Evolutionary conservation across 163 green algal genomes (phyloP), one percentile per base, ranked within the genome.

Genomic region (Coccomyxa subellipsoidea): DNA sequence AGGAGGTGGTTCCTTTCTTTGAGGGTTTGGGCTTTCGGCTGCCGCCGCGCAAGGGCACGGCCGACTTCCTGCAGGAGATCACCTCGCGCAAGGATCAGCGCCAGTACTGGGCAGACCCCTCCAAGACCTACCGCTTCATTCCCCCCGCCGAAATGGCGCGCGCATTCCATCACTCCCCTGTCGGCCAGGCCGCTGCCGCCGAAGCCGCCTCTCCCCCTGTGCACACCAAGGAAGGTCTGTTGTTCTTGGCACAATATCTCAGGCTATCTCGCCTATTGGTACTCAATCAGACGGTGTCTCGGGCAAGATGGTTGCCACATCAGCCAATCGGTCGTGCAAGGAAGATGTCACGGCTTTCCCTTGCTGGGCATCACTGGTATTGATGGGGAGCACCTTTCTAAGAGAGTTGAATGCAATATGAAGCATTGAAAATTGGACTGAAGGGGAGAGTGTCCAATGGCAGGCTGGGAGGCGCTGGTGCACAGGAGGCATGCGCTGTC

Each of bases 21-120:
- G 76, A 85, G 36, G 47, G 38, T 29, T 78, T 95, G 76, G 91
- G 92, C 21, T 95, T 95, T 77, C 32, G 73, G 34, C 87, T 86
- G 70, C 92, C 91, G 0, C 73, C 79, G 27, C 84, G 89, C 29
- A 94, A 94, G 81, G 93, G 93, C 69, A 78, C 93, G 69, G 87
- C 91, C 9, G 91, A 91, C 78, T 97, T 93, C 78, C 69, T 89
- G 59, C 90, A 95, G 85, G 91, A 95, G 82, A 90, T 95, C 29
- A 93, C 88, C 10, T 90, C 87, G 21, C 69, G 40, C 8, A 90
- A 90, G 54, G 89, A 91, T 54, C 87, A 79, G 77, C 77, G 82
- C 76, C 79, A 84, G 78, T 87, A 87, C 75, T 87, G 83, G 83
- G 31, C 34, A 2, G n/a, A 73, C 10, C 54, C 25, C 25, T 37